Evolutionary conservation across 805 yeast genomes (phyloP), one percentile per base, ranked within the genome.

Genomic region (Saccharomycopsis schoenii): DNA sequence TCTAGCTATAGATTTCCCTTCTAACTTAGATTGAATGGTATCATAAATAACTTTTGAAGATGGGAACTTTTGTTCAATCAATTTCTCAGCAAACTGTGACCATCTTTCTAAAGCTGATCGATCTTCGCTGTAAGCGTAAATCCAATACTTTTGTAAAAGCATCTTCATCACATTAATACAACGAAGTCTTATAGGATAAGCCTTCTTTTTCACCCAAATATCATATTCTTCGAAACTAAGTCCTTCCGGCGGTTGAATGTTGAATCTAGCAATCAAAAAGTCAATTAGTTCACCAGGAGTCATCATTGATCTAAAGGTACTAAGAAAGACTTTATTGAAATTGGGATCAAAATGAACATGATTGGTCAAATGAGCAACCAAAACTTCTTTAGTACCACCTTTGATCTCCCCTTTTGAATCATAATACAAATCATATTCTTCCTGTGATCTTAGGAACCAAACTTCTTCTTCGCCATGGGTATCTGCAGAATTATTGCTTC

Each of bases 181-280:
- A 61, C 89, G 77, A 25, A 80, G 67, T 60, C 90, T 81, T 39
- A 87, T 84, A 0, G 89, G 89, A 61, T 76, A 77, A 62, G 85
- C 83, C 68, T 89, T 89, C 68, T 80, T 81, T 51, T 83, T 82
- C 10, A 84, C 77, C 97, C 97, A 90, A 10, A 78, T 72, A 55
- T 83, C 82, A 70, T 88, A 89, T 68, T 89, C 96, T 64, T 87
- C 96, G 68, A 83, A 88, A 62, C 88, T 83, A 62, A 93, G 73
- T 0, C 96, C 96, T 68, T 89, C 97, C 0, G 97, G 97, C 24
- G 97, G 94, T 64, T 82, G 82, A 15, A 83, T 73, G 60, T 84
- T 79, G 72, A 85, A 93, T 60, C 96, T 76, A 47, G 80, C 79
- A 39, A 88, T 80, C 66, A 89, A 73, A 52, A 81, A 69, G 50